Base-by-base conservation (phyloP, 352 stramenopile species). In the Aphanomyces euteiches region DNA sequence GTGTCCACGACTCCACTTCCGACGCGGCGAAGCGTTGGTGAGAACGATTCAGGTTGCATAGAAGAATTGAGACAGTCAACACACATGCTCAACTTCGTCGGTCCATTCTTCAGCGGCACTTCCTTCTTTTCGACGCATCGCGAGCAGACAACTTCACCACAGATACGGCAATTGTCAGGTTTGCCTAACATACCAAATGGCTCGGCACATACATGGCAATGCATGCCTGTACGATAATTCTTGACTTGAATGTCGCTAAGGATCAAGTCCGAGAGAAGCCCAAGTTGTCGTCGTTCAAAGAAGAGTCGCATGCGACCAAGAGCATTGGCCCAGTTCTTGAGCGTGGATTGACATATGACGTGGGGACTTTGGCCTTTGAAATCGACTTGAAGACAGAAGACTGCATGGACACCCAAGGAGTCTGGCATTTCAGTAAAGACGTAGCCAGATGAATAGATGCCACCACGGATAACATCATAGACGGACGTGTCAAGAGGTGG, bases 81-180 rank as follows among this genome's bases (percentile, higher is more conserved):
- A 39, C 64, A 70, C 64, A 70, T 59, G 21, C 43, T 40, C 36
- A 70, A 38, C 47, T 47, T 61, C 3, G 43, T 17, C 7, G 53
- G 43, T 17, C 64, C 64, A 37, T 45, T 12, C 37, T 54, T 54
- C 21, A 70, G 28, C 13, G 47, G 7, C 7, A 70, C 64, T 8
- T 59, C 47, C 54, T 70, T 70, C 28, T 70, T 70, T 19, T 70
- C 45, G 2, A 56, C 53, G 64, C 64, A 70, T 28, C 37, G 37
- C 5, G 45, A 17, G 21, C 64, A 70, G 10, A 70, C 64, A 43
- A 70, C 47, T 63, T 70, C 64, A 21, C 64, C 64, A n/a, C 64
- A 70, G 4, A 70, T 63, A 40, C 64, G 48, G 64, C 64, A 70
- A 41, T 70, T 70, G 39, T 70, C 64, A n/a, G 54, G 54, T 12